A percentile compares a stretch with the other conserved stretches of the same genome.
Conservation (phyloP, 768 basidiomycete genomes). For the Guyanaporus albipodus region DNA sequence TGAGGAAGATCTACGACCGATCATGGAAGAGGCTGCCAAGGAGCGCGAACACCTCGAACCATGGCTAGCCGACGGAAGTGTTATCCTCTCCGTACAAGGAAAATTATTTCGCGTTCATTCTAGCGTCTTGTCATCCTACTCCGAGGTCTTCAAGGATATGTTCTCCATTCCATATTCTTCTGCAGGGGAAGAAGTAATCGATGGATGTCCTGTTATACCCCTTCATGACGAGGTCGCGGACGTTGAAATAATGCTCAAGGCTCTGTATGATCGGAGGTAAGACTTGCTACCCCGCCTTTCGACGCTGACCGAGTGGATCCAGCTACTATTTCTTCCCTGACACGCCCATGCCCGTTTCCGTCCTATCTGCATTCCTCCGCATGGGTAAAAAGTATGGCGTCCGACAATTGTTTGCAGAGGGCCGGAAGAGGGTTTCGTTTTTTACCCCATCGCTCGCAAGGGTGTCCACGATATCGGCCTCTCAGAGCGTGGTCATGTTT, state of each 20-base stretch:
- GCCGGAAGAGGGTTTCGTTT: conserved; percentile 1
- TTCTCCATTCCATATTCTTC: conserved; percentile 13
- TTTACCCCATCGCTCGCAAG: not conserved
- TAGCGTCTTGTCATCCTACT: conserved; percentile 23
- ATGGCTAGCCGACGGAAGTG: conserved; percentile 32
- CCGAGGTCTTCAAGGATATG: conserved; percentile 32
- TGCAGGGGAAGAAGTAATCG: conserved; percentile 6
- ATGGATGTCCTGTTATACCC: conserved; percentile 19
- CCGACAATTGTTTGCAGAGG: conserved; percentile 11
- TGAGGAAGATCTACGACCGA: too few relatives aligned
- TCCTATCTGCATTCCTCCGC: conserved; percentile 9
- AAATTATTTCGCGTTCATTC: conserved; percentile 33
- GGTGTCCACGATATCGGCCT: not conserved
- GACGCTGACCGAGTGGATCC: not conserved
- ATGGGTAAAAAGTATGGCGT: conserved; percentile 15
- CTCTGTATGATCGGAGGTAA: conserved; percentile 20
- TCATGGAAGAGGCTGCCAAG: too few relatives aligned
- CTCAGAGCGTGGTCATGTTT: not conserved
- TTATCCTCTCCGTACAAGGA: conserved; percentile 24
- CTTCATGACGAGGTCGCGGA: conserved; percentile 15
- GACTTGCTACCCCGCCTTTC: not conserved
- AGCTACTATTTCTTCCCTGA: conserved; percentile 8
- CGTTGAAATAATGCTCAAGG: conserved; percentile 14
- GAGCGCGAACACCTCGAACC: conserved; percentile 9
- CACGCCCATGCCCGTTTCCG: conserved; percentile 9